These are phyloP conservation scores for Spatholobus suberectus DNA, from an alignment of 306 rosid genomes.

Conservation along the genomic window DNA sequence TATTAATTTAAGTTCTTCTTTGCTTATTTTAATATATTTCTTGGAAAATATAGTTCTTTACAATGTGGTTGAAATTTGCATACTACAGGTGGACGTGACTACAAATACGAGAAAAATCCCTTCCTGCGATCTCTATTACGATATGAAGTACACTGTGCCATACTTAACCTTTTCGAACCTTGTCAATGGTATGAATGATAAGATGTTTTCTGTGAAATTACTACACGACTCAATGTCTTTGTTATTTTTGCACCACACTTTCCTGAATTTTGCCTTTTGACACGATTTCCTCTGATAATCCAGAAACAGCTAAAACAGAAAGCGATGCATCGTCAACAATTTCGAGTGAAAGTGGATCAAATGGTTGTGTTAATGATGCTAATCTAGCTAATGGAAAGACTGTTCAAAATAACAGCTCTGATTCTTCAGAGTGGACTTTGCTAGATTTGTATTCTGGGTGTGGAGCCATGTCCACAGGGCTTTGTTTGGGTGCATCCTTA, in stretches of 20 bases:
- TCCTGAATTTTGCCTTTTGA: neutral
- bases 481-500: constrained; percentile 50
- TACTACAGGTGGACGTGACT: constrained; percentile 38
- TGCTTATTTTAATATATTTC: neutral
- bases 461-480: constrained; percentile 65
- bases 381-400: neutral
- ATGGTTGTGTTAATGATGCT: neutral
- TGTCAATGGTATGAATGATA: constrained; percentile 17
- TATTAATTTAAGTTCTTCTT: neutral
- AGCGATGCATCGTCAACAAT: constrained; percentile 40
- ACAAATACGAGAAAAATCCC: constrained; percentile 17
- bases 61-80: neutral
- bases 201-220: neutral
- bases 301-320: constrained; percentile 16
- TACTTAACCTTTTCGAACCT: constrained; percentile 46
- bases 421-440: constrained; percentile 31
- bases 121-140: constrained; percentile 45
- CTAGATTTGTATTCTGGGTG: constrained; percentile 56
- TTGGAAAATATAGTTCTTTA: neutral
- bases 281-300: neutral
- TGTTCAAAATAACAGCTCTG: neutral
- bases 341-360: constrained; percentile 40
- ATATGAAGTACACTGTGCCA: constrained; percentile 40
- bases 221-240: neutral
- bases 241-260: neutral